Evolutionary conservation across 2,329 filamentous ascomycete species (phyloP).

Genomic region (Colletotrichum sansevieriae): DNA sequence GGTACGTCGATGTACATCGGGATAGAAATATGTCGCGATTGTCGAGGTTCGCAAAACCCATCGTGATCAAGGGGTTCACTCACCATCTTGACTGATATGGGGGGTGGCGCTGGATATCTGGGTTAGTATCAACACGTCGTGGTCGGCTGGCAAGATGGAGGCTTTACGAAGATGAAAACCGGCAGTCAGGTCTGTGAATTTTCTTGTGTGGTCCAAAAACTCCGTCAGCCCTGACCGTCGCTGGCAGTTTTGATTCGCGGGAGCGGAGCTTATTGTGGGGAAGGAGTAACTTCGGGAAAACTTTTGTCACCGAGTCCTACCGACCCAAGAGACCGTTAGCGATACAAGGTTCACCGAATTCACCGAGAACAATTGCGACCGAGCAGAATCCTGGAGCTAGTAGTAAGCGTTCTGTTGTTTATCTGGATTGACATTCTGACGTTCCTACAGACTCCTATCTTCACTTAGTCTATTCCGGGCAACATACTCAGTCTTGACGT

Average conservation of each 20-base stretch:
- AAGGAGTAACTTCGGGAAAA: no score
- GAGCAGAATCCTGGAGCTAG: neutral
- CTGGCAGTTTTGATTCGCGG: neutral
- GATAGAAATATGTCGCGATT: conserved; percentile 12
- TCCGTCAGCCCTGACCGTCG: no score
- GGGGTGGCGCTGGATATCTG: conserved; percentile 42
- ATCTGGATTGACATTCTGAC: no score
- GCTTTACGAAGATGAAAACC: conserved; percentile 10
- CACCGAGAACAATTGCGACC: neutral
- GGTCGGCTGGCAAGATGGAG: conserved; percentile 13
- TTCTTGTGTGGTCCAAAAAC: neutral
- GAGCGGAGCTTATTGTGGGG: no score
- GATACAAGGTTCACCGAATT: neutral
- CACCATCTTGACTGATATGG: conserved; percentile 43
- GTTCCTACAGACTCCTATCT: no score
- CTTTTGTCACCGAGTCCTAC: no score
- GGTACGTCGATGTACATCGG: conserved; percentile 28
- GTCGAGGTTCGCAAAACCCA: conserved; percentile 28
- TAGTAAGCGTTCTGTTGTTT: no score
- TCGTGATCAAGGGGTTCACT: conserved; percentile 35
- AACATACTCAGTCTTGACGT: no score
- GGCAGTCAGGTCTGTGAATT: neutral
- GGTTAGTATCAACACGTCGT: conserved; percentile 42
- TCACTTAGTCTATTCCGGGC: no score
- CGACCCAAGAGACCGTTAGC: no score